Percentiles rank a stretch among this genome's conserved stretches.
Conservation (phyloP, 169 alveolate genomes). For the Plasmodium billcollinsi region DNA sequence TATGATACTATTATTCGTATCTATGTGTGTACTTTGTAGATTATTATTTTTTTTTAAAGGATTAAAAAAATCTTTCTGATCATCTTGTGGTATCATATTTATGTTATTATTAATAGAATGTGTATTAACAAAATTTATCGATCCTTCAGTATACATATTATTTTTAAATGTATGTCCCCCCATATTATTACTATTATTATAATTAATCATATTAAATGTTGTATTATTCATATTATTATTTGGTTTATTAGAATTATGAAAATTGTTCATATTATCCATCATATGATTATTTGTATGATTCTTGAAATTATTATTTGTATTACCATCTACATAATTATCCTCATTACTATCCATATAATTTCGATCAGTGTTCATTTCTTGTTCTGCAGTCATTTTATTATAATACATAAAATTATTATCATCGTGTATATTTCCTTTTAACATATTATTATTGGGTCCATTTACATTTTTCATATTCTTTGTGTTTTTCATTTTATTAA, state of each 20-base stretch:
- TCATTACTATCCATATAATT: conserved; percentile 5
- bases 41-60: conserved; percentile 6
- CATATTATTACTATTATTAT: not conserved
- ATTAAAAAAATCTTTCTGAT: conserved; percentile 13
- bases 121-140: not conserved
- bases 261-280: conserved; percentile 9
- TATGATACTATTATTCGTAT: not conserved
- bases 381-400: not conserved
- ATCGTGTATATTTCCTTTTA: not conserved
- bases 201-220: not conserved
- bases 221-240: not conserved
- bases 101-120: not conserved
- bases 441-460: not conserved
- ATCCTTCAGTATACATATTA: conserved; percentile 8
- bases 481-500: conserved; percentile 24
- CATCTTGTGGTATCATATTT: conserved; percentile 5
- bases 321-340: not conserved
- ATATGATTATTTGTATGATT: not conserved
- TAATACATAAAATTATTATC: not conserved
- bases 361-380: not conserved
- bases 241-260: not conserved
- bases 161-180: not conserved
- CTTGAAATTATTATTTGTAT: not conserved
- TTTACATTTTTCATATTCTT: not conserved
- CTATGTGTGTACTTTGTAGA: conserved; percentile 4